Evolutionary conservation across 2,329 filamentous ascomycete species (phyloP).

Genomic region (Ilyonectria destructans): DNA sequence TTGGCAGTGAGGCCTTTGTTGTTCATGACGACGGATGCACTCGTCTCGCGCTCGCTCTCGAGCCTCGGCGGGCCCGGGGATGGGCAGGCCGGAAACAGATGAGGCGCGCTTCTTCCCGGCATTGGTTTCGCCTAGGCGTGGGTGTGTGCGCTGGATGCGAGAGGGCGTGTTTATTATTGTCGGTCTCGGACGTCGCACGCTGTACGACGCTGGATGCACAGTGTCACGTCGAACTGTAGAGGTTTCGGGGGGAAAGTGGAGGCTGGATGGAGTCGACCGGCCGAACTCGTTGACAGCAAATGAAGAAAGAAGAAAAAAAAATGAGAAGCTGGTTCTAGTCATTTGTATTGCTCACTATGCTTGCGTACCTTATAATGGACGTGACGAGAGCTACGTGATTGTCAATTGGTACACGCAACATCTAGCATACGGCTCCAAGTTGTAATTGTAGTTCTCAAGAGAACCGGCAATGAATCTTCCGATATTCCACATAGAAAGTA

Average conservation of each 20-base stretch:
- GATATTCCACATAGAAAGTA: neutral
- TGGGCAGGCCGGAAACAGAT: slow-evolving; percentile 42
- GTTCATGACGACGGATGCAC: slow-evolving; percentile 34
- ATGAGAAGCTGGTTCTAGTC: neutral
- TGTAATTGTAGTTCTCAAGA: neutral
- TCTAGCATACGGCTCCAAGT: no score
- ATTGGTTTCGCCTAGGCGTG: slow-evolving; percentile 43
- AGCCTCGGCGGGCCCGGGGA: slow-evolving; percentile 32
- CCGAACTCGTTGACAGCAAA: slow-evolving; percentile 24
- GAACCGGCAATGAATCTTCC: neutral
- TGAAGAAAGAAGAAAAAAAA: slow-evolving; percentile 11
- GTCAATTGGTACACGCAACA: neutral
- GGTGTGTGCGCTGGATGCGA: slow-evolving; percentile 30
- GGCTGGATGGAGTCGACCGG: slow-evolving; percentile 26
- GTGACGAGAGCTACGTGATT: neutral
- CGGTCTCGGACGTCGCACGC: slow-evolving; percentile 2
- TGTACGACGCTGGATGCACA: slow-evolving; percentile 14
- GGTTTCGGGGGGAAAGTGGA: slow-evolving; percentile 17
- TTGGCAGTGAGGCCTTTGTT: slow-evolving; percentile 42
- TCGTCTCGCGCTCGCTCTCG: slow-evolving; percentile 11
- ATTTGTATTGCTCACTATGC: neutral
- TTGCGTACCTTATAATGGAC: neutral
- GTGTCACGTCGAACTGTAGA: slow-evolving; percentile 21
- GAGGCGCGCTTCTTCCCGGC: slow-evolving; percentile 45
- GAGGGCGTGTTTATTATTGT: slow-evolving; percentile 19